These are phyloP conservation scores for Starmerella potacharoeniae DNA, from an alignment of 805 yeast genomes.

Conservation along the genomic window DNA sequence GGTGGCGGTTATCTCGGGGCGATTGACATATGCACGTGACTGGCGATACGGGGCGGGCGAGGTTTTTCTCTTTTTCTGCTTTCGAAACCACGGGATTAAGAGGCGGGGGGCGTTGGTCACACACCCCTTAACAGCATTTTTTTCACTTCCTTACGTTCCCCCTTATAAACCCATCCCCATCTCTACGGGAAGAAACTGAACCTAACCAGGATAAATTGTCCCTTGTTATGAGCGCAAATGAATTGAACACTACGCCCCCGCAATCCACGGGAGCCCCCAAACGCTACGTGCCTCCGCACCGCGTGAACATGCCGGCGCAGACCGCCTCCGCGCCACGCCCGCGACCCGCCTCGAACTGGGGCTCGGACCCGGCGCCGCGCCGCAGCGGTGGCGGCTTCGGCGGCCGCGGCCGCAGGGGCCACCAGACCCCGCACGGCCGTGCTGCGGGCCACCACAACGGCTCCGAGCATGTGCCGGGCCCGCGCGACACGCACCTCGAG, in stretches of 20 bases:
- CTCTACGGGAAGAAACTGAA: neutral
- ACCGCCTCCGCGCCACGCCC: conserved; percentile 20
- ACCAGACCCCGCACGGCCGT: conserved; percentile 17
- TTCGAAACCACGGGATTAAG: neutral
- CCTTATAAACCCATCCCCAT: conserved; percentile 5
- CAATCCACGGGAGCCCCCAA: conserved; percentile 16
- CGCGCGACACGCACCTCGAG: conserved; percentile 58
- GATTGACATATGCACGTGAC: neutral
- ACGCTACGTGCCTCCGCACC: conserved; percentile 48
- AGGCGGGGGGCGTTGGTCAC: neutral
- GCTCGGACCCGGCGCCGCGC: conserved; percentile 22
- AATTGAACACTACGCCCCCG: conserved; percentile 12
- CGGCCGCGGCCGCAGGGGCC: conserved; percentile 35
- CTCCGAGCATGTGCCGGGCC: conserved; percentile 80
- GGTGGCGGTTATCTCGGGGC: conserved; percentile 2
- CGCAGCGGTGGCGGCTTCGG: conserved; percentile 29
- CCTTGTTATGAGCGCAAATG: conserved; percentile 20
- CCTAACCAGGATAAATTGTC: neutral
- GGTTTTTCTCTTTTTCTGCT: neutral
- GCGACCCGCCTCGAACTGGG: conserved; percentile 17
- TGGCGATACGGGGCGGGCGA: neutral
- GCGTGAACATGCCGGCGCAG: conserved; percentile 22
- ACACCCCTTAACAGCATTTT: conserved; percentile 4
- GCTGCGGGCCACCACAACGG: conserved; percentile 62
- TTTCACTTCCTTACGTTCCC: neutral